Base-by-base conservation (phyloP, 2,329 filamentous ascomycete genomes). In the Claviceps paspali region DNA sequence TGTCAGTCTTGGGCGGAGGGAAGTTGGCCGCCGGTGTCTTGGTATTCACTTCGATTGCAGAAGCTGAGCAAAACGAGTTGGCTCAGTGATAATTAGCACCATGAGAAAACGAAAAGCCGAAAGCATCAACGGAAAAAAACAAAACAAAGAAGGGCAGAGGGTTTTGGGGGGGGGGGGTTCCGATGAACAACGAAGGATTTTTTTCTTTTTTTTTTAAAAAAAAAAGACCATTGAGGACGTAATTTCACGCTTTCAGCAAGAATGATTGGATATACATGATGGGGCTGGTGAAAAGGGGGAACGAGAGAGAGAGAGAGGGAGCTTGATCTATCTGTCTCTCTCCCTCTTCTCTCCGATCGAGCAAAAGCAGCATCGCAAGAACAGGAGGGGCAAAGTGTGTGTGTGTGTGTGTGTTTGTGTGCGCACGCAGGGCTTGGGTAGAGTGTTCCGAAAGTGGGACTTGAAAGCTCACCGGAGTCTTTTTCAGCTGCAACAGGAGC, bases 1-100 rank as follows among this genome's bases (percentile, higher is more conserved):
- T 98, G 62, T 98, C 91, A 45, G 86, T 94, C 65, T 96, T 98
- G 35, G 88, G 82, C 29, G 83, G 82, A 48, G 83, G 83, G 46
- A 83, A 82, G 45, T 55, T 59, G 49, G 57, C 49, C 28, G 57
- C 49, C 26, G 54, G 55, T 34, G 52, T 44, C 42, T 57, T 61
- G 44, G 66, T 67, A 46, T 67, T 70, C 45, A 69, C 66, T 34
- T 65, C 68, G 36, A 69, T 68, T 27, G 66, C 64, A 19, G 66
- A 64, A 38, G 61, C 67, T 65, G 47, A 17, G 12, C 11, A 24
- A 8, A 24, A 6, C 38, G n/a, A 38, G 27, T 3, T 23, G 19
- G 6, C 29, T 21, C 15, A 23, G 35, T 12, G 46, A n/a, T 42
- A 38, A 53, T 57, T 47, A 57, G 53, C 47, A 48, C 49, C 40